Percentiles rank a stretch among this genome's conserved stretches.
phyloP scores from a whole-genome alignment of 2,329 filamentous ascomycete genomes.

The Periglandula ipomoeae region DNA sequence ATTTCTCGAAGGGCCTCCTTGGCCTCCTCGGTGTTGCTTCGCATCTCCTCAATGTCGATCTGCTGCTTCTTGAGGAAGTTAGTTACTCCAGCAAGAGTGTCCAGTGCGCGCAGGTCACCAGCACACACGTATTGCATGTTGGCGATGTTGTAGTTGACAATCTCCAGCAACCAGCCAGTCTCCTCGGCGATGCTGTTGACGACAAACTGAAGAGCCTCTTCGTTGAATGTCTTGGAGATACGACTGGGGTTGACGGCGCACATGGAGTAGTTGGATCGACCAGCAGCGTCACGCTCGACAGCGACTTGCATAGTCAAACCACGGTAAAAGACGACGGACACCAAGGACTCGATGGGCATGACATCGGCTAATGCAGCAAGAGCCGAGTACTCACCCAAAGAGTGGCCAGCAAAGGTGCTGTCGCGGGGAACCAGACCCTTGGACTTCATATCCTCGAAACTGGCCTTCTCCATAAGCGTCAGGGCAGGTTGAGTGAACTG shows the following conservation, averaged over 20 bases:
- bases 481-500: slow-evolving; percentile 97
- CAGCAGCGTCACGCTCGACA: slow-evolving; percentile 86
- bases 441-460: slow-evolving; percentile 96
- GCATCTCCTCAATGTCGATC: slow-evolving; percentile 91
- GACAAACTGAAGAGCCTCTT: slow-evolving; percentile 92
- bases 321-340: slow-evolving; percentile 98
- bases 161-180: slow-evolving; percentile 92
- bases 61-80: slow-evolving; percentile 97
- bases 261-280: slow-evolving; percentile 98
- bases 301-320: slow-evolving; percentile 99
- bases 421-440: slow-evolving; percentile 94
- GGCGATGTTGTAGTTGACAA: slow-evolving; percentile 90
- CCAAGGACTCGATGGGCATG: slow-evolving; percentile 98
- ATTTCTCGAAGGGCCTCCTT: slow-evolving; percentile 85
- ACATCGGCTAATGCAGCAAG: slow-evolving; percentile 93
- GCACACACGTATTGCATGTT: slow-evolving; percentile 70
- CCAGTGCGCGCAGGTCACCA: slow-evolving; percentile 61
- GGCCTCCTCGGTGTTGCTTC: slow-evolving; percentile 82
- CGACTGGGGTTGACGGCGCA: slow-evolving; percentile 97
- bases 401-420: slow-evolving; percentile 96
- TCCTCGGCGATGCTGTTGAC: slow-evolving; percentile 91
- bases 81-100: slow-evolving; percentile 68
- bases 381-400: slow-evolving; percentile 94
- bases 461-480: slow-evolving; percentile 99
- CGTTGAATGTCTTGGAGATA: slow-evolving; percentile 98